Base-by-base conservation (phyloP, 2,329 filamentous ascomycete species). In the Cladosporium sp. region DNA sequence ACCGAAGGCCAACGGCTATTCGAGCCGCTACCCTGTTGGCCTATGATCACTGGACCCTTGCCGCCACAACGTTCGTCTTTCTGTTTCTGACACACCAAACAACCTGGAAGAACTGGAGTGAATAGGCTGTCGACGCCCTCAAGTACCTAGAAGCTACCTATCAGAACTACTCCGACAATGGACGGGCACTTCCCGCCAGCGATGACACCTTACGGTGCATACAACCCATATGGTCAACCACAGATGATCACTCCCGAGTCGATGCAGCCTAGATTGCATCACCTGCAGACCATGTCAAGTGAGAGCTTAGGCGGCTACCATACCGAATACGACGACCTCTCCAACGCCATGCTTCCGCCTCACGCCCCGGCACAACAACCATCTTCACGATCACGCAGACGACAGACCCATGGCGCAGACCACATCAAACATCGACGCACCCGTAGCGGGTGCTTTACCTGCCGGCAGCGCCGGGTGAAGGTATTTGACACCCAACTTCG, bases 351-450 rank as follows among this genome's bases (percentile, higher is more conserved):
- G 64, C 66, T 71, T 6, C 69, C 74, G 46, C 69, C 71, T 56
- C 70, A 68, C 43, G 64, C 65, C 14, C 69, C 75, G 54, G 69
- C 71, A 39, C 70, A 68, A 43, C 69, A 64, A 48, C 63, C 67
- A 36, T 53, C 70, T 25, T 64, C 66, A 58, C 70, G 73, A 43
- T 70, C 73, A 46, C 69, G 74, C 62, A 68, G 73, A 66, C 68
- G 74, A 63, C 71, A 71, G 49, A 64, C 69, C 13, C 67, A 67
- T 39, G 72, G 74, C 16, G 67, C 71, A n/a, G 91, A 96, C 67
- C 89, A 91, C 74, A 90, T 96, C 70, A 98, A 98, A 79, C 94
- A 98, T 77, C 90, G 93, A 67, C 88, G 95, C 71, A 98, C 95
- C 51, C 86, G 95, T 72, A 97, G 93, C 69, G 95, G 95, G 30